Evolutionary conservation across 2,329 filamentous ascomycete species (phyloP).

Genomic region (Curvularia sp.): DNA sequence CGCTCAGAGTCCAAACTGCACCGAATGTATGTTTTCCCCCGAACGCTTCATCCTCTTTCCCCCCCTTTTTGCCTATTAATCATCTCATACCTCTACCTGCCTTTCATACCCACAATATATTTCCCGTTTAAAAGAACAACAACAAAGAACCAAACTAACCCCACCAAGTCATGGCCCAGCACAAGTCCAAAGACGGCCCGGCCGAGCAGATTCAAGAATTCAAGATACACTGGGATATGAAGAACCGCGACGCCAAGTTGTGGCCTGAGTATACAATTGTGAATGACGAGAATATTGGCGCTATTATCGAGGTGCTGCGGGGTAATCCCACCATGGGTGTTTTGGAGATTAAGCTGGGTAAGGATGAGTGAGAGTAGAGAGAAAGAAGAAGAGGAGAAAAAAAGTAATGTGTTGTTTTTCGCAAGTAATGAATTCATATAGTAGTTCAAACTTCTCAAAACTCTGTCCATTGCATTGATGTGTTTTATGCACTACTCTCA

Average conservation of each 20-base stretch:
- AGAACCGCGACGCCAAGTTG: slow-evolving; percentile 37
- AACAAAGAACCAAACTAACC: not conserved
- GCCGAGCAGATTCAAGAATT: slow-evolving; percentile 41
- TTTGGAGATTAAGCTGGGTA: slow-evolving; percentile 43
- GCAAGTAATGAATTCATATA: not conserved
- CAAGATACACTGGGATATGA: slow-evolving; percentile 41
- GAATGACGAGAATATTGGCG: slow-evolving; percentile 41
- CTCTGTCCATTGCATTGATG: not conserved
- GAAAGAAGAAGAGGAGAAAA: not conserved
- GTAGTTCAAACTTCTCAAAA: not conserved
- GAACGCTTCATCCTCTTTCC: not conserved
- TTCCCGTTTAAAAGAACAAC: not conserved
- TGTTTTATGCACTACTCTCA: not conserved
- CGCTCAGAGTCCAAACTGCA: slow-evolving; percentile 37
- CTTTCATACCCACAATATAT: not conserved
- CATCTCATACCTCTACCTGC: no score
- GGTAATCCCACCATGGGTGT: slow-evolving; percentile 37
- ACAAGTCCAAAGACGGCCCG: slow-evolving; percentile 32
- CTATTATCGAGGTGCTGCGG: slow-evolving; percentile 41
- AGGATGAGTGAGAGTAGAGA: slow-evolving; percentile 24
- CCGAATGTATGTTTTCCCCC: slow-evolving; percentile 32
- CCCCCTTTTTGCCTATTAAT: not conserved
- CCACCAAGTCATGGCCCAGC: slow-evolving; percentile 39
- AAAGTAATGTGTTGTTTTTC: not conserved
- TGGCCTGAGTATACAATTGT: slow-evolving; percentile 47